Evolutionary conservation across 345 rosid genomes (phyloP).

Genomic region (Acer negundo): DNA sequence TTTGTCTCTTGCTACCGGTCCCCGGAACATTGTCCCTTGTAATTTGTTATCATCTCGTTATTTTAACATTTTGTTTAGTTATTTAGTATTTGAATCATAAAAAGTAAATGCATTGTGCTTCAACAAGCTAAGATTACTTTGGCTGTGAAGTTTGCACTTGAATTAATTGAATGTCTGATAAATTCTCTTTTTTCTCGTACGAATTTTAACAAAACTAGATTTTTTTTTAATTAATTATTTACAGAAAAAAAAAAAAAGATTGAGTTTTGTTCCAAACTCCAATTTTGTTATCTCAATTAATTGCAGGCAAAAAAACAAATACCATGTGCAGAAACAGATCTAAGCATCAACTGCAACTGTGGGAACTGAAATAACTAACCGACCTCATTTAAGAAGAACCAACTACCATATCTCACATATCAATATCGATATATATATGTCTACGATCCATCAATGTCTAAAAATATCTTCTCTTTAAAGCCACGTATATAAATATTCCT

Average conservation of each 20-base stretch:
- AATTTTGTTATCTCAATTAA: neutral
- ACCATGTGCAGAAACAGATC: neutral
- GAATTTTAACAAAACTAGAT: neutral
- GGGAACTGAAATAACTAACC: conserved; percentile 15
- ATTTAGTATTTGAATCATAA: neutral
- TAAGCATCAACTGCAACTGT: conserved; percentile 7
- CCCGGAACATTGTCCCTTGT: neutral
- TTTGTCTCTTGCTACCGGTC: conserved; percentile 12
- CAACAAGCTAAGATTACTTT: neutral
- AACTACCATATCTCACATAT: conserved; percentile 13
- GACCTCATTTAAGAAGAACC: conserved; percentile 24
- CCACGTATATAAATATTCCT: neutral
- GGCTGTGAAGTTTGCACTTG: neutral
- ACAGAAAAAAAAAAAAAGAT: neutral
- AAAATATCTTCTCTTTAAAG: conserved; percentile 8
- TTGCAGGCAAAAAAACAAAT: conserved; percentile 4
- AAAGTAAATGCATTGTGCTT: neutral
- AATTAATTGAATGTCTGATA: neutral
- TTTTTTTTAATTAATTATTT: neutral
- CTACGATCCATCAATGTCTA: neutral
- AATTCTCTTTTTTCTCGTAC: neutral
- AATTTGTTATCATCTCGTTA: neutral
- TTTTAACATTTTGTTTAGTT: neutral
- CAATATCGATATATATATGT: neutral
- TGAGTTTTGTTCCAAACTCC: neutral